Conservation (phyloP, 257 asterid genomes). For the Solanum neorickii region DNA sequence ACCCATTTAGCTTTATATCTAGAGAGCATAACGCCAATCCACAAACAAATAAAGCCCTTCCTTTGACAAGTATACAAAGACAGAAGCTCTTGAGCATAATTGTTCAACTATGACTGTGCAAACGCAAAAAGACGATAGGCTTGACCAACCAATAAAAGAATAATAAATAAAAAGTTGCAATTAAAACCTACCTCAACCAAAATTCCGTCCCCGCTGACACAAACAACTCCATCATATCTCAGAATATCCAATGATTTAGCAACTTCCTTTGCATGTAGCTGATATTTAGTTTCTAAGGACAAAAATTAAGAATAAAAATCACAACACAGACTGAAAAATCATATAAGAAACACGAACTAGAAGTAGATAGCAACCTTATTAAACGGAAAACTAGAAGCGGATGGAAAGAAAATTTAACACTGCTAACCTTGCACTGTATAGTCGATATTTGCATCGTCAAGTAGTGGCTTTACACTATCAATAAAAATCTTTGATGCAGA, state of each 20-base stretch:
- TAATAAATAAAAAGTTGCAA: not conserved
- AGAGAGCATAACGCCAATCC: not conserved
- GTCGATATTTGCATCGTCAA: conserved; percentile 72
- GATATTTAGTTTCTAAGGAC: conserved; percentile 60
- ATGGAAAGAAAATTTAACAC: not conserved
- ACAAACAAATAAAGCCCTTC: not conserved
- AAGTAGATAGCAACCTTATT: not conserved
- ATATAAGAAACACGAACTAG: not conserved
- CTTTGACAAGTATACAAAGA: not conserved
- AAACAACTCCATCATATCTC: conserved; percentile 75
- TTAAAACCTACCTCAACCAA: conserved; percentile 74
- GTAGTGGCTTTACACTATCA: conserved; percentile 67
- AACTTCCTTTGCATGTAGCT: conserved; percentile 77
- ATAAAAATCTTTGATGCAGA: conserved; percentile 56
- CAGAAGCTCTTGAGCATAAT: not conserved
- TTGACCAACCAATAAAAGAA: not conserved
- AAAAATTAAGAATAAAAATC: conserved; percentile 1
- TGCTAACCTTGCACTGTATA: conserved; percentile 52
- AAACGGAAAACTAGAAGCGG: not conserved
- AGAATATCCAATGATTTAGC: conserved; percentile 52
- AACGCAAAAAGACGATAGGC: not conserved
- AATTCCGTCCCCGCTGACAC: conserved; percentile 93
- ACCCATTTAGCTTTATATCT: not conserved
- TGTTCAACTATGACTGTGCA: not conserved
- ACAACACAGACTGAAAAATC: not conserved